Conservation (phyloP, 179 eudicot genomes). For the Camellia oleifera region DNA sequence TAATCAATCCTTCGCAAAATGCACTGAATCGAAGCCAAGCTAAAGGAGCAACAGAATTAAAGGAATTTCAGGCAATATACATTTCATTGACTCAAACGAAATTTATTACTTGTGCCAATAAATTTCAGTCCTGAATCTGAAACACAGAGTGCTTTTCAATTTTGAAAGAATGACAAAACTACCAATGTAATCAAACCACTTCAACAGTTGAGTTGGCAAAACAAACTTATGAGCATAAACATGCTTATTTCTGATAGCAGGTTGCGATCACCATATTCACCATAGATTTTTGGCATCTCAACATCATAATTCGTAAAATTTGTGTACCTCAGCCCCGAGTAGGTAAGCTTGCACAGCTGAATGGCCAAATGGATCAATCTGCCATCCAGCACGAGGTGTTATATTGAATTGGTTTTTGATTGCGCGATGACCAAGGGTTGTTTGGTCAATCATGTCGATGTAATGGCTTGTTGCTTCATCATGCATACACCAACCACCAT, state of each 20-base stretch:
- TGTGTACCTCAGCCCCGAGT: conserved; percentile 73
- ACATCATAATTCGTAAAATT: not conserved
- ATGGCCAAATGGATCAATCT: conserved; percentile 94
- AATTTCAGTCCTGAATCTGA: conserved; percentile 9
- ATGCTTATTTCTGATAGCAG: not conserved
- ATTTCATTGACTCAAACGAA: not conserved
- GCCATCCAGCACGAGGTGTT: conserved; percentile 97
- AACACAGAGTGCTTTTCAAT: not conserved
- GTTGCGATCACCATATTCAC: not conserved
- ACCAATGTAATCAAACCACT: not conserved
- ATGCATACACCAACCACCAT: conserved; percentile 98
- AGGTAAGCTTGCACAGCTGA: conserved; percentile 94
- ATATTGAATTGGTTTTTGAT: conserved; percentile 60
- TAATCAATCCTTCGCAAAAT: conserved; percentile 93
- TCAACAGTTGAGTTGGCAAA: not conserved
- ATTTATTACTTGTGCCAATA: not conserved
- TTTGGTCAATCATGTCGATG: conserved; percentile 94
- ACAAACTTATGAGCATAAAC: conserved; percentile 8
- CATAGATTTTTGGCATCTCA: not conserved
- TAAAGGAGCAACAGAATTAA: conserved; percentile 25
- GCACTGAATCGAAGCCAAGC: conserved; percentile 92
- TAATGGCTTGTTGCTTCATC: conserved; percentile 88
- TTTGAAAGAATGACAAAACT: not conserved
- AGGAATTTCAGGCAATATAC: not conserved
- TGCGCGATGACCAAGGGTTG: conserved; percentile 73